Evolutionary conservation across 768 basidiomycete genomes (phyloP).

Genomic region (Rhodotorula sphaerocarpa): DNA sequence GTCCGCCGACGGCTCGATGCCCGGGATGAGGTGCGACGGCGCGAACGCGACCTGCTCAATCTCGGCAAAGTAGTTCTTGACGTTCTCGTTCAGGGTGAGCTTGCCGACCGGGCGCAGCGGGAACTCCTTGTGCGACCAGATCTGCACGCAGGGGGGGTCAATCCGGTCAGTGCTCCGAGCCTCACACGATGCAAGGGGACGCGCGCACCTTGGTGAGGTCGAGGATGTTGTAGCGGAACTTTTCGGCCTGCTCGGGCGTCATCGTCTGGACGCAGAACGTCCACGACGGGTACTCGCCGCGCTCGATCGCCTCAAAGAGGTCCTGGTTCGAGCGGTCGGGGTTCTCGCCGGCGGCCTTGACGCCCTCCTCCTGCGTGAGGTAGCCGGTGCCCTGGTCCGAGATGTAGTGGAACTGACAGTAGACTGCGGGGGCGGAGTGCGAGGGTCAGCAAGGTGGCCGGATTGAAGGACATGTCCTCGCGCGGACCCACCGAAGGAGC

Average conservation of each 20-base stretch:
- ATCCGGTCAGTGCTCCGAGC: not conserved
- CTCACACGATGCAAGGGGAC: no score
- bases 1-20: slow-evolving; percentile 81
- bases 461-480: no score
- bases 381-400: slow-evolving; percentile 51
- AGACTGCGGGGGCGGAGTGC: no score
- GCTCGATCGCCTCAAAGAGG: slow-evolving; percentile 47
- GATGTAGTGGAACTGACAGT: slow-evolving; percentile 44
- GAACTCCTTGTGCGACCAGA: slow-evolving; percentile 46
- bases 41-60: slow-evolving; percentile 61
- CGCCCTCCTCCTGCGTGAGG: slow-evolving; percentile 60
- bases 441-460: no score
- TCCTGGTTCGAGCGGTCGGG: slow-evolving; percentile 46
- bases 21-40: slow-evolving; percentile 77
- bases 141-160: slow-evolving; percentile 14
- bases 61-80: slow-evolving; percentile 27
- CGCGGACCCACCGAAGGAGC: no score
- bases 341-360: slow-evolving; percentile 57
- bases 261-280: slow-evolving; percentile 61
- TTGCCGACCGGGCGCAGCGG: slow-evolving; percentile 46
- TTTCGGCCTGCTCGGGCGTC: slow-evolving; percentile 83
- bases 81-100: slow-evolving; percentile 45
- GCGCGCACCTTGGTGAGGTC: slow-evolving; percentile 69
- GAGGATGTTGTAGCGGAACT: slow-evolving; percentile 71
- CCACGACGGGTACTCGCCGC: slow-evolving; percentile 45